Percentiles rank a stretch among this genome's conserved stretches.
These are phyloP conservation scores for Ustilago loliicola DNA, from an alignment of 1,284 basidiomycete species.

Conservation along the genomic window DNA sequence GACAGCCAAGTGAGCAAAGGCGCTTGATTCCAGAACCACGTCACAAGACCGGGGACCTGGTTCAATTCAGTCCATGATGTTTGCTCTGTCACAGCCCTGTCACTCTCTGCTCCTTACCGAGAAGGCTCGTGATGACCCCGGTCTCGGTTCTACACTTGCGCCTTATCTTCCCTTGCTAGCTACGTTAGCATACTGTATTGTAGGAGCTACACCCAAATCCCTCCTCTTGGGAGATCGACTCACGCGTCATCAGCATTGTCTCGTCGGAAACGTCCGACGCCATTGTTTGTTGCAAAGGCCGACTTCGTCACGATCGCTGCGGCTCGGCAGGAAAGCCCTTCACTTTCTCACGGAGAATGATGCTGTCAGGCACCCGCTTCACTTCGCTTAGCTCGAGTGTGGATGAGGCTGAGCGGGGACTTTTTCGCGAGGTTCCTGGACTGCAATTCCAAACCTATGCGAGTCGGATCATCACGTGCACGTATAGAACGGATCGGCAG, in stretches of 20 bases:
- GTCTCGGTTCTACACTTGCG: neutral
- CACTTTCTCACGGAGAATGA: neutral
- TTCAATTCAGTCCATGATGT: neutral
- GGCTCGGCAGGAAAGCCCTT: neutral
- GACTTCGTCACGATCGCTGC: neutral
- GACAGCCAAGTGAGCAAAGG: neutral
- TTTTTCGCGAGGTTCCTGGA: neutral
- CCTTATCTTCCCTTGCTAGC: neutral
- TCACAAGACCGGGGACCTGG: slow-evolving; percentile 6
- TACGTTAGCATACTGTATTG: neutral
- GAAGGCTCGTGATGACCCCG: neutral
- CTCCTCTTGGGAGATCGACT: neutral
- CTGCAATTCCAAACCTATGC: neutral
- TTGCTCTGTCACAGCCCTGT: neutral
- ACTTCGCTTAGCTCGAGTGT: neutral
- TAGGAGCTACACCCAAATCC: neutral
- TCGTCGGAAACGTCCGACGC: neutral
- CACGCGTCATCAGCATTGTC: neutral
- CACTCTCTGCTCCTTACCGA: neutral
- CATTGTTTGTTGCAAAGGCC: neutral
- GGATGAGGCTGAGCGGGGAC: neutral
- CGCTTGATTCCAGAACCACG: neutral
- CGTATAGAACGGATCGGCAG: neutral
- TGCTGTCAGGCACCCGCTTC: slow-evolving; percentile 1
- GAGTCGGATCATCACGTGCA: neutral